These are phyloP conservation scores for Globisporangium lucens DNA, from an alignment of 352 stramenopile genomes.

Conservation along the genomic window DNA sequence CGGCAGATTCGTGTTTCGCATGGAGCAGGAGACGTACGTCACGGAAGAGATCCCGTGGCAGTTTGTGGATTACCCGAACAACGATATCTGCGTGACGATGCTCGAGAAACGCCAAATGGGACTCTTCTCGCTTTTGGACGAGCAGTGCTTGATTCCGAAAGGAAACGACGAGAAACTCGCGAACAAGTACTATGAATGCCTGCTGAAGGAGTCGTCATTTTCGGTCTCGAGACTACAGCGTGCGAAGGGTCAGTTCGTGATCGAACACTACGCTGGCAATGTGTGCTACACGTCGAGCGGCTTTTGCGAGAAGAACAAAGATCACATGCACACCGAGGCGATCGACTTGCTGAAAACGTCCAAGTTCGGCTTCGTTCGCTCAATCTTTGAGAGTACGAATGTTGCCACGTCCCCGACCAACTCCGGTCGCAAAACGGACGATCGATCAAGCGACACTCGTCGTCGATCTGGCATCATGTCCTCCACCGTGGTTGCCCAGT, in stretches of 20 bases:
- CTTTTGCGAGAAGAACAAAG: constrained; percentile 91
- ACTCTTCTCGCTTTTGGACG: constrained; percentile 80
- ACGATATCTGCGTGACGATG: constrained; percentile 74
- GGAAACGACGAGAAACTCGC: constrained; percentile 82
- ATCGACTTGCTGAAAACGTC: constrained; percentile 72
- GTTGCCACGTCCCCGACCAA: constrained; percentile 17
- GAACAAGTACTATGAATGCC: constrained; percentile 77
- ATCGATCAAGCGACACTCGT: constrained; percentile 33
- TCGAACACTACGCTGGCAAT: constrained; percentile 83
- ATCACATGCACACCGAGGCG: constrained; percentile 83
- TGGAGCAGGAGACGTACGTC: constrained; percentile 85
- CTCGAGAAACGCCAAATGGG: constrained; percentile 74
- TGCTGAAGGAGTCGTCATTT: constrained; percentile 67
- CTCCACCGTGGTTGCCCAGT: constrained; percentile 88
- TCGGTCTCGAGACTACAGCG: constrained; percentile 67
- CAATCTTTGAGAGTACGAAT: constrained; percentile 57
- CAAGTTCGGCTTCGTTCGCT: constrained; percentile 56
- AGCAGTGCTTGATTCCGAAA: constrained; percentile 81
- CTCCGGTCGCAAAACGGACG: constrained; percentile 13
- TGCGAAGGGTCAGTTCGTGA: constrained; percentile 81
- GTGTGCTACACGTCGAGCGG: constrained; percentile 79
- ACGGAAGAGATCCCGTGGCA: constrained; percentile 86
- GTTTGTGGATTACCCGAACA: constrained; percentile 88
- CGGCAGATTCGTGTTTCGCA: constrained; percentile 75
- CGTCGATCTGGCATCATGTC: constrained; percentile 78